A percentile compares a stretch with the other conserved stretches of the same genome.
Evolutionary conservation across 83 land plant species (phyloP).

Genomic region (Picea abies): DNA sequence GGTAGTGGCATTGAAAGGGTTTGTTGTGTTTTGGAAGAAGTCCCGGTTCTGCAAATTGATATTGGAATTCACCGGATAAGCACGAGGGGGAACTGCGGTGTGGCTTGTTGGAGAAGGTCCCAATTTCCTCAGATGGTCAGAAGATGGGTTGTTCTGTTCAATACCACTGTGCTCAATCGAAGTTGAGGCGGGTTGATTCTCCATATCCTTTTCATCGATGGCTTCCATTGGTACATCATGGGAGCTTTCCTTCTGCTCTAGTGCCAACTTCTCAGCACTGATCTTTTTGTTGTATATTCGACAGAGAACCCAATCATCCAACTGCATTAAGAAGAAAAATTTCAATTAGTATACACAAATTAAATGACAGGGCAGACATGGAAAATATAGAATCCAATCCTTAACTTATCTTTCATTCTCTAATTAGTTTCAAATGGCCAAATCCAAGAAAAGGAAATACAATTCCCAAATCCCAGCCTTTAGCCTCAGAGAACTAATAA

Average conservation of each 20-base stretch:
- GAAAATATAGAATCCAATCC: too few relatives aligned
- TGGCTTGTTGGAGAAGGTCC: background rate
- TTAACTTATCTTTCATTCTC: too few relatives aligned
- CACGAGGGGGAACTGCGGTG: background rate
- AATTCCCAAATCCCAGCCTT: too few relatives aligned
- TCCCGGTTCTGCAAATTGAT: background rate
- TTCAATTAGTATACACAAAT: too few relatives aligned
- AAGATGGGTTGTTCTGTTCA: conserved; percentile 1
- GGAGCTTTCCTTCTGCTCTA: conserved; percentile 3
- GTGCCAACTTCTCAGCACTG: conserved; percentile 9
- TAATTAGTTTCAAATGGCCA: too few relatives aligned
- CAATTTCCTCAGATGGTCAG: background rate
- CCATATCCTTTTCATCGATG: background rate
- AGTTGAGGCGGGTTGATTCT: background rate
- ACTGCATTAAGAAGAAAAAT: conserved; percentile 8
- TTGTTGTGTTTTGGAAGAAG: background rate
- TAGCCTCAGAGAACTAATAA: too few relatives aligned
- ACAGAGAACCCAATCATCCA: conserved; percentile 21
- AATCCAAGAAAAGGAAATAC: too few relatives aligned
- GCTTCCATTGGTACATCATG: background rate
- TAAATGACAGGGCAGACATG: too few relatives aligned
- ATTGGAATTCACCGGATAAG: background rate
- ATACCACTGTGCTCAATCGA: conserved; percentile 6
- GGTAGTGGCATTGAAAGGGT: background rate
- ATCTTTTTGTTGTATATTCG: conserved; percentile 18